Conservation (phyloP, 176 grass and related monocot species). For the Carex scoparia region DNA sequence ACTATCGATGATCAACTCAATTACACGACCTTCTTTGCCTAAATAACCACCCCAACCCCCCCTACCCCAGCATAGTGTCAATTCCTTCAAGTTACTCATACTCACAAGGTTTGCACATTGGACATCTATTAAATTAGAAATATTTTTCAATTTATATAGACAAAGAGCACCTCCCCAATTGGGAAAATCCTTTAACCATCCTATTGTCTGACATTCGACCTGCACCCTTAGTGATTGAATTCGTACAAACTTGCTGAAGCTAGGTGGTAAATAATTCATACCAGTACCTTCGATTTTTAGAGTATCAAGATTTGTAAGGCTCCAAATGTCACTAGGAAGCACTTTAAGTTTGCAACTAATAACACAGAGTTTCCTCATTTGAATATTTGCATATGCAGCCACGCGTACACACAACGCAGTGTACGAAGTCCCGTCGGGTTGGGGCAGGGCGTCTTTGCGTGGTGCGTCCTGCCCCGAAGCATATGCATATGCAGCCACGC, state of each 20-base stretch:
- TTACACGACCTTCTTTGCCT: no score
- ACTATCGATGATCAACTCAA: no score
- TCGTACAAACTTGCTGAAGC: neutral
- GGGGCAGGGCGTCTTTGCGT: no score
- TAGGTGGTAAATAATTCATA: neutral
- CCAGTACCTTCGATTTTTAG: neutral
- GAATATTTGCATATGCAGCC: no score
- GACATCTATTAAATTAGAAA: neutral
- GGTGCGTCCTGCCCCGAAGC: no score
- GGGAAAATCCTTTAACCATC: neutral
- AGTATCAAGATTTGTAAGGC: neutral
- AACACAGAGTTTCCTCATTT: neutral
- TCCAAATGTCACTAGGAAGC: neutral
- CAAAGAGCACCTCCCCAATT: neutral
- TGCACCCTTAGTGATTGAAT: neutral
- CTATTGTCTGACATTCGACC: neutral
- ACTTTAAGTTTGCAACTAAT: neutral
- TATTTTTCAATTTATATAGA: neutral
- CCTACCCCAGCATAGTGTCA: no score
- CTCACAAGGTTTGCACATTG: neutral
- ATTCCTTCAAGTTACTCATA: neutral
- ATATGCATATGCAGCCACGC: no score
- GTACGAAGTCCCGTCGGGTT: no score
- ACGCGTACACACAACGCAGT: no score
- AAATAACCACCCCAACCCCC: no score